Conservation (phyloP, 352 stramenopile species). For the Phytophthora crassamura region DNA sequence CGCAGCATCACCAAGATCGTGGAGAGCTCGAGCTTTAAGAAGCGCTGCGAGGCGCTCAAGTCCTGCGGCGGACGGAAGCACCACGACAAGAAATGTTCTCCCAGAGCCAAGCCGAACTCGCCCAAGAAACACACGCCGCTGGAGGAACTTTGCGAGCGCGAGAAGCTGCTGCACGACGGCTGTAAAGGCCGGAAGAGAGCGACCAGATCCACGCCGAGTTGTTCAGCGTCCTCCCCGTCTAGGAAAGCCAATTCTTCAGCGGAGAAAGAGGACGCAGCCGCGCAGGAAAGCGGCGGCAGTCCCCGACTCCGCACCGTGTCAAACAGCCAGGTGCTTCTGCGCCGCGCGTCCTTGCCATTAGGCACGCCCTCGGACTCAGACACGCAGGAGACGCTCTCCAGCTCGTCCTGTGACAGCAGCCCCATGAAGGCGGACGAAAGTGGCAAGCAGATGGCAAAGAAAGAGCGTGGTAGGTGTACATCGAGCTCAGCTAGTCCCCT, state of each 20-base stretch:
- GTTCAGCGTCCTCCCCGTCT: neutral
- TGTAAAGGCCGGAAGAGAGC: constrained; percentile 7
- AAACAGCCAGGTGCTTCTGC: constrained; percentile 17
- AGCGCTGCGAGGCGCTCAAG: constrained; percentile 50
- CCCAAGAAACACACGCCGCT: constrained; percentile 35
- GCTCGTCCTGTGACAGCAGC: constrained; percentile 27
- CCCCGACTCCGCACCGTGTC: constrained; percentile 12
- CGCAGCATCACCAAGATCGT: constrained; percentile 49
- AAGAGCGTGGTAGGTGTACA: neutral
- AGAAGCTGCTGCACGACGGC: constrained; percentile 29
- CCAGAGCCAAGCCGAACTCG: constrained; percentile 2
- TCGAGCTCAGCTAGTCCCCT: neutral
- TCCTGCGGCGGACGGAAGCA: constrained; percentile 24
- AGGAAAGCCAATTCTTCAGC: constrained; percentile 14
- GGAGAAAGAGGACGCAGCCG: constrained; percentile 22
- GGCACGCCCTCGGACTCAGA: constrained; percentile 23
- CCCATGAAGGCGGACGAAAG: constrained; percentile 10
- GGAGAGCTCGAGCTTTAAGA: constrained; percentile 48
- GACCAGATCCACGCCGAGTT: constrained; percentile 2
- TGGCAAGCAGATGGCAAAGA: neutral
- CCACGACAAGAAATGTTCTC: constrained; percentile 24
- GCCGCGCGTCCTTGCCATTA: constrained; percentile 21
- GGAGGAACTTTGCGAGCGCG: constrained; percentile 41
- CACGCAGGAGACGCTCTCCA: constrained; percentile 15
- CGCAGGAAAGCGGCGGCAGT: neutral